These are phyloP conservation scores for Schwanniomyces vanrijiae DNA, from an alignment of 805 yeast genomes.

Conservation along the genomic window DNA sequence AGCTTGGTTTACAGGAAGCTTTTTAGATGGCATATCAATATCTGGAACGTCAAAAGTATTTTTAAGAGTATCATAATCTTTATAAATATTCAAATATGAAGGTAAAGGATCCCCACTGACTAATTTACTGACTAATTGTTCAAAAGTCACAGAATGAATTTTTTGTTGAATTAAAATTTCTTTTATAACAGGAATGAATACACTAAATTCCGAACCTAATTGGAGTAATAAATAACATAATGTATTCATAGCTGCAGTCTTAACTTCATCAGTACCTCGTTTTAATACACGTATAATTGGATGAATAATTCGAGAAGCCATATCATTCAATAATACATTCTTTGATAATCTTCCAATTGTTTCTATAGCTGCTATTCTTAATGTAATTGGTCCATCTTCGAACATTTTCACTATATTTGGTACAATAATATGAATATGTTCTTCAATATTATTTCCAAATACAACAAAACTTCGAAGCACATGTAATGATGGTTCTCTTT, in stretches of 20 bases:
- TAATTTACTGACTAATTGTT: slow-evolving; percentile 75
- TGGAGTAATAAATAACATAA: slow-evolving; percentile 76
- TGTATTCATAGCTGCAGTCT: slow-evolving; percentile 70
- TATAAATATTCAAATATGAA: slow-evolving; percentile 66
- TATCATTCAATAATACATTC: slow-evolving; percentile 71
- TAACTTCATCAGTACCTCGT: slow-evolving; percentile 56
- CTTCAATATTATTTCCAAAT: slow-evolving; percentile 86
- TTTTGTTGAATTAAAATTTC: slow-evolving; percentile 61
- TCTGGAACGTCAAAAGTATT: slow-evolving; percentile 52
- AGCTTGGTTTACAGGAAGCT: slow-evolving; percentile 66
- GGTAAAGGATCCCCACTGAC: slow-evolving; percentile 86
- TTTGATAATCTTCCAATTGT: slow-evolving; percentile 81
- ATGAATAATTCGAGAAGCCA: slow-evolving; percentile 88
- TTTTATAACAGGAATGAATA: slow-evolving; percentile 81
- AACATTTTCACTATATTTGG: slow-evolving; percentile 82
- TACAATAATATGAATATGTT: slow-evolving; percentile 80
- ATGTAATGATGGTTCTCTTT: slow-evolving; percentile 61
- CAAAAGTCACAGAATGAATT: slow-evolving; percentile 72
- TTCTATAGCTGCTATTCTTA: slow-evolving; percentile 74
- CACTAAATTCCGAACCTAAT: slow-evolving; percentile 78
- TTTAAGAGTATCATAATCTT: slow-evolving; percentile 47
- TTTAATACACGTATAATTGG: slow-evolving; percentile 72
- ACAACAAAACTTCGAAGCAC: slow-evolving; percentile 81
- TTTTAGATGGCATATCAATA: slow-evolving; percentile 67
- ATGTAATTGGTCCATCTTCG: slow-evolving; percentile 62